A percentile compares a stretch with the other conserved stretches of the same genome.
These are phyloP conservation scores for Plasmodium relictum DNA, from an alignment of 169 alveolate genomes.

Conservation along the genomic window DNA sequence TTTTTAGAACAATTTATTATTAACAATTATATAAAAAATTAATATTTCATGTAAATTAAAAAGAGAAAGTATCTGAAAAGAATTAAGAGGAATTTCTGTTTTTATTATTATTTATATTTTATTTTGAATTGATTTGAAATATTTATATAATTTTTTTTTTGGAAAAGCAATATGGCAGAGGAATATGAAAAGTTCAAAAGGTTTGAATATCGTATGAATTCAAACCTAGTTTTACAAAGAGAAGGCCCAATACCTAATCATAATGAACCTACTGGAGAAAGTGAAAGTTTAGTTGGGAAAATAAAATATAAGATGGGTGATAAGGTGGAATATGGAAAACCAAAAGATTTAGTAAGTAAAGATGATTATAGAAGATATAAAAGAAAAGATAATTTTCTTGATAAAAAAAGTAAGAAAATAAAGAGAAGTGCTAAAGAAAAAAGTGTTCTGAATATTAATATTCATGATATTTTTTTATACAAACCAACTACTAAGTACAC, in stretches of 20 bases:
- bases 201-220: slow-evolving; percentile 93
- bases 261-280: slow-evolving; percentile 97
- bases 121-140: not conserved
- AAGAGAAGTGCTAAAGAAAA: slow-evolving; percentile 82
- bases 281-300: slow-evolving; percentile 95
- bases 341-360: slow-evolving; percentile 48
- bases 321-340: slow-evolving; percentile 85
- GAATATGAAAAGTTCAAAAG: slow-evolving; percentile 94
- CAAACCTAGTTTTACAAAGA: slow-evolving; percentile 91
- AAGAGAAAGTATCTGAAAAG: too few relatives aligned
- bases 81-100: too few relatives aligned
- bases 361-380: slow-evolving; percentile 46
- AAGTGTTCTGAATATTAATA: slow-evolving; percentile 90
- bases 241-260: slow-evolving; percentile 89
- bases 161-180: slow-evolving; percentile 90
- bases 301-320: slow-evolving; percentile 95
- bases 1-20: too few relatives aligned
- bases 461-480: slow-evolving; percentile 89
- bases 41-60: too few relatives aligned
- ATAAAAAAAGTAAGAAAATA: slow-evolving; percentile 46
- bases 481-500: slow-evolving; percentile 95
- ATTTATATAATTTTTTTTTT: too few relatives aligned
- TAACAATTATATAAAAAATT: too few relatives aligned
- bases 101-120: slow-evolving; percentile 14
- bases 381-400: slow-evolving; percentile 76